Evolutionary conservation across 208 protist genomes (phyloP).

Genomic region (Acanthamoeba castellanii): DNA sequence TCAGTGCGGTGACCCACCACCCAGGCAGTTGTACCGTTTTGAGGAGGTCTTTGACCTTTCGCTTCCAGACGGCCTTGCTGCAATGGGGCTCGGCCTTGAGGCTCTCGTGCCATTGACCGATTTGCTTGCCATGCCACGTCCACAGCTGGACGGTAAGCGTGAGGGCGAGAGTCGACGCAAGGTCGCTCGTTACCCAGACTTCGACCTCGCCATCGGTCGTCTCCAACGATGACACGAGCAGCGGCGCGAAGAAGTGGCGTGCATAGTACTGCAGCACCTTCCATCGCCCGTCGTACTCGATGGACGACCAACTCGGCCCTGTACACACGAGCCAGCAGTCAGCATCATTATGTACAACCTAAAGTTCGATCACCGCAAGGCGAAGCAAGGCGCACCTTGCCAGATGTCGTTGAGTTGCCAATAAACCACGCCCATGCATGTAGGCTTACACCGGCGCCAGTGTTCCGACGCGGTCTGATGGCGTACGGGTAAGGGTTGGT

Average conservation of each 20-base stretch:
- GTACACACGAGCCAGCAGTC: neutral
- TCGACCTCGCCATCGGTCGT: neutral
- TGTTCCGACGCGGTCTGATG: slow-evolving; percentile 81
- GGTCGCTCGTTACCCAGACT: slow-evolving; percentile 8
- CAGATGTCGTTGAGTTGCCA: slow-evolving; percentile 91
- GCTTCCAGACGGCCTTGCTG: slow-evolving; percentile 31
- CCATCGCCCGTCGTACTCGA: slow-evolving; percentile 86
- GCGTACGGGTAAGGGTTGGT: neutral
- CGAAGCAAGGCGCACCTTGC: slow-evolving; percentile 66
- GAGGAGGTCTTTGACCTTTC: slow-evolving; percentile 31
- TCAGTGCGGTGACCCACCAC: neutral
- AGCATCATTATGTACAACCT: too few relatives aligned
- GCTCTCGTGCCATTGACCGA: neutral
- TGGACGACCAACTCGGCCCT: slow-evolving; percentile 82
- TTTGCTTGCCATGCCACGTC: neutral
- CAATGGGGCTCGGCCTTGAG: slow-evolving; percentile 31
- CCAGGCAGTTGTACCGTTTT: neutral
- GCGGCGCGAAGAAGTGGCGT: slow-evolving; percentile 76
- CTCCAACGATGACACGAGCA: slow-evolving; percentile 73
- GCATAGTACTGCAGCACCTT: slow-evolving; percentile 86
- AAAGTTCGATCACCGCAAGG: too few relatives aligned
- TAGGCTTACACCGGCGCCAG: slow-evolving; percentile 81
- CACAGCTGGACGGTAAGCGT: neutral
- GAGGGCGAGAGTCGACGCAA: neutral
- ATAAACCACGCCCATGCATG: slow-evolving; percentile 89